These are phyloP conservation scores for Euptelea pleiosperma DNA, from an alignment of 164 flowering plant genomes.

Conservation along the genomic window DNA sequence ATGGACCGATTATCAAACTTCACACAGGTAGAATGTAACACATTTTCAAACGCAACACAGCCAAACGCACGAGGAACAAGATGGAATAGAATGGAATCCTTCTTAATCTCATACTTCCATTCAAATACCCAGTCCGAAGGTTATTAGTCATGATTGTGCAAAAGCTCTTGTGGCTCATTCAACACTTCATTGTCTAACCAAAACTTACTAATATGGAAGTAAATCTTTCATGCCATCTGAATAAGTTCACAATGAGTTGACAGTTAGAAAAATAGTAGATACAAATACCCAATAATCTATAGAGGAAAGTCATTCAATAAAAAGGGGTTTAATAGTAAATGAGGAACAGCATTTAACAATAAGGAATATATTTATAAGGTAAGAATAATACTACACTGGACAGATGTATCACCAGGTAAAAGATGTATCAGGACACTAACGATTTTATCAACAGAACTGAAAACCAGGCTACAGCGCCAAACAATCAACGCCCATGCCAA, in stretches of 20 bases:
- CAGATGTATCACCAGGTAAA: slow-evolving; percentile 59
- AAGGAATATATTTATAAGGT: background rate
- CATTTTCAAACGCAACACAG: no score
- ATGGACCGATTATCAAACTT: no score
- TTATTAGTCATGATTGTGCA: no score
- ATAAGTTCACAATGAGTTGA: background rate
- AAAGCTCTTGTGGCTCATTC: no score
- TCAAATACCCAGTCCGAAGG: no score
- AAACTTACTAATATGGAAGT: background rate
- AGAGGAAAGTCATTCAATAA: background rate
- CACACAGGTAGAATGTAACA: no score
- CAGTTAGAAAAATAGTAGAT: background rate
- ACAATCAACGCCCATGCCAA: slow-evolving; percentile 95
- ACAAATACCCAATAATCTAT: background rate
- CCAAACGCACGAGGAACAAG: no score
- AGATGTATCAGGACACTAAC: slow-evolving; percentile 96
- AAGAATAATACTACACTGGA: background rate
- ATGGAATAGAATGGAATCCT: no score
- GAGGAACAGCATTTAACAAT: background rate
- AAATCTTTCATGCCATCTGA: background rate
- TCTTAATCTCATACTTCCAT: no score
- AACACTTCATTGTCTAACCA: background rate
- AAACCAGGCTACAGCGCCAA: slow-evolving; percentile 99
- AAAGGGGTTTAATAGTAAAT: background rate
- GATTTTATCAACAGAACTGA: slow-evolving; percentile 86